Percentiles rank a stretch among this genome's conserved stretches.
These are phyloP conservation scores for Phytophthora syringae DNA, from an alignment of 352 stramenopile species.

Conservation along the genomic window DNA sequence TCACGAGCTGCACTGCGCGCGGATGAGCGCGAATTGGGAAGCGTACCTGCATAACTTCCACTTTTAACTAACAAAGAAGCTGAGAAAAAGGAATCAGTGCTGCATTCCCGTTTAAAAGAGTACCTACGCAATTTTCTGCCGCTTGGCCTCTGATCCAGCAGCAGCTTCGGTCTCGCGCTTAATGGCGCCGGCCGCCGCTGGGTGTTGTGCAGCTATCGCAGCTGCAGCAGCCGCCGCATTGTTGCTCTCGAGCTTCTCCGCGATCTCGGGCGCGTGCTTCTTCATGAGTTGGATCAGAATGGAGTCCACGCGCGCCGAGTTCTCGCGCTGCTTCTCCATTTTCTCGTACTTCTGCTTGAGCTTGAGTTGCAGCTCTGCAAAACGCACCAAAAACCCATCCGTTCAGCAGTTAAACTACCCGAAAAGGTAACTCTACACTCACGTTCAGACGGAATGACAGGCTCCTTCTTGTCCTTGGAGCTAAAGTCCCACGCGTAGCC, in stretches of 20 bases:
- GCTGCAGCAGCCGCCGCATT: constrained; percentile 4
- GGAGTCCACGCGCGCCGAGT: constrained; percentile 80
- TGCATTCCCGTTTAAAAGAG: constrained; percentile 13
- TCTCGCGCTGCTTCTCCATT: constrained; percentile 87
- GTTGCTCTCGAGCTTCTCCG: constrained; percentile 69
- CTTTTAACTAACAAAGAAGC: constrained; percentile 28
- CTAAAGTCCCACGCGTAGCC: constrained; percentile 91
- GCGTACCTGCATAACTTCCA: constrained; percentile 13
- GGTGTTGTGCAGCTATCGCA: constrained; percentile 12
- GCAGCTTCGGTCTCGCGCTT: constrained; percentile 37
- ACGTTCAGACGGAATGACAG: constrained; percentile 87
- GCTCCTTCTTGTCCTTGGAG: constrained; percentile 84
- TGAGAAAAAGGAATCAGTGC: constrained; percentile 7
- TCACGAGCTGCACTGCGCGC: not conserved
- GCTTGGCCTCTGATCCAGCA: constrained; percentile 48
- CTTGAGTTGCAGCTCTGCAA: constrained; percentile 80
- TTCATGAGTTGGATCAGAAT: constrained; percentile 90
- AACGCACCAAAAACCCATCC: not conserved
- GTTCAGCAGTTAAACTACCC: not conserved
- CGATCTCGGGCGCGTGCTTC: constrained; percentile 86
- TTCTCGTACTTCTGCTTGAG: constrained; percentile 90
- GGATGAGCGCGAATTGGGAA: constrained; percentile 10
- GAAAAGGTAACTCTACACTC: constrained; percentile 24
- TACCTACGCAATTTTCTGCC: constrained; percentile 65
- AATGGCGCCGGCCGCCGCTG: constrained; percentile 9